phyloP scores from a whole-genome alignment of 1,139 yeast species.

The Debaryomyces nepalensis region DNA sequence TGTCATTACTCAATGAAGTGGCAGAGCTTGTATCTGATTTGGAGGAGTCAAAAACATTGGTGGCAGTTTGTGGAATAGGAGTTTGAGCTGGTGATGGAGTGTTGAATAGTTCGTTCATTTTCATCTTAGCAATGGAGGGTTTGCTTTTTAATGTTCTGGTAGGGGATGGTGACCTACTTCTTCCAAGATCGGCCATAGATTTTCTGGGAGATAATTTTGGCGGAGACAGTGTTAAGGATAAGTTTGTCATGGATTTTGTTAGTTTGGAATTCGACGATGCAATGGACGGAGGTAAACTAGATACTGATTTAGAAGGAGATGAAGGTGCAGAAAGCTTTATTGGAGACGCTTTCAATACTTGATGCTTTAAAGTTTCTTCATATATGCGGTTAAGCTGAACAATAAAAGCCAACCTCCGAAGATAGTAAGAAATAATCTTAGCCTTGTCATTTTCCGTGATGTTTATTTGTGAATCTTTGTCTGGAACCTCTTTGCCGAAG shows the following conservation, averaged over 20 bases:
- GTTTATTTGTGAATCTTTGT: slow-evolving; percentile 12
- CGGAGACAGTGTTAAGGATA: slow-evolving; percentile 15
- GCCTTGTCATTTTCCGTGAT: slow-evolving; percentile 45
- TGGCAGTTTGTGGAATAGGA: slow-evolving; percentile 11
- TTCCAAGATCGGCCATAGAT: slow-evolving; percentile 20
- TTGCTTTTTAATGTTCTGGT: slow-evolving; percentile 21
- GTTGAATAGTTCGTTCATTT: slow-evolving; percentile 30
- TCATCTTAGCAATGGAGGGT: slow-evolving; percentile 31
- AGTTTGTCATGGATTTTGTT: slow-evolving; percentile 5
- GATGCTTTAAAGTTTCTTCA: slow-evolving; percentile 30
- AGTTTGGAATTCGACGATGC: slow-evolving; percentile 7
- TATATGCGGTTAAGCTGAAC: slow-evolving; percentile 68
- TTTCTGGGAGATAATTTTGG: slow-evolving; percentile 24
- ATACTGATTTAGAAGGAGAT: slow-evolving; percentile 11
- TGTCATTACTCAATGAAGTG: slow-evolving; percentile 2
- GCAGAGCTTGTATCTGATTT: slow-evolving; percentile 12
- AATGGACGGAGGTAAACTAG: slow-evolving; percentile 3
- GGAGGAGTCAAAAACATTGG: neutral
- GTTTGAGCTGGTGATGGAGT: slow-evolving; percentile 23
- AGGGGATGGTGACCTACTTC: slow-evolving; percentile 19
- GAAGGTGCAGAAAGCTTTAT: slow-evolving; percentile 2
- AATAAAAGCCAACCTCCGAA: slow-evolving; percentile 55
- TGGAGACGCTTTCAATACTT: slow-evolving; percentile 15
- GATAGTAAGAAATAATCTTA: slow-evolving; percentile 49
- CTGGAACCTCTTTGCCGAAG: slow-evolving; percentile 20